Conservation (phyloP, 495 filamentous ascomycete species). For the Trichoderma erinaceum region DNA sequence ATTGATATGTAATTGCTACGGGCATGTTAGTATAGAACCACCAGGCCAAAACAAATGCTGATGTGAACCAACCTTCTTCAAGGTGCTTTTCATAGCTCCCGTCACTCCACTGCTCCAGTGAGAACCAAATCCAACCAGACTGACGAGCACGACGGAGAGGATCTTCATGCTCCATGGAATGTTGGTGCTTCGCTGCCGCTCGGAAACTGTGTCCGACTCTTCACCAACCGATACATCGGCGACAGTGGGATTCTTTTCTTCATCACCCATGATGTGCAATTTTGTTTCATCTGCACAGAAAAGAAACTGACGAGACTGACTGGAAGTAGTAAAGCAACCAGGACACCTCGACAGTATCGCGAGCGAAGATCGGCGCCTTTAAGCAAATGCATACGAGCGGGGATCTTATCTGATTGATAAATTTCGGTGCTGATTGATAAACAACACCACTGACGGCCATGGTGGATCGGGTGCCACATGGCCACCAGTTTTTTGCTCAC, state of each 20-base stretch:
- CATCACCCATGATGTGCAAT: not conserved
- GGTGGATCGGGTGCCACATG: slow-evolving; percentile 9
- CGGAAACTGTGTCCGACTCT: not conserved
- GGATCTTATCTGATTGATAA: slow-evolving; percentile 7
- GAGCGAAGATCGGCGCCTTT: not conserved
- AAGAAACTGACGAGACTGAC: not conserved
- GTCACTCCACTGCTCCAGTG: slow-evolving; percentile 8
- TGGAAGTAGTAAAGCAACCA: not conserved
- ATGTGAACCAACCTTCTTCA: not conserved
- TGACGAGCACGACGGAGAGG: slow-evolving; percentile 1
- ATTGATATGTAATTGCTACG: slow-evolving; percentile 22
- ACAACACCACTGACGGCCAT: not conserved
- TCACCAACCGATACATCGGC: not conserved
- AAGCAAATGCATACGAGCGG: not conserved
- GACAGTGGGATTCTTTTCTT: not conserved
- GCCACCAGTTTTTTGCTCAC: not conserved
- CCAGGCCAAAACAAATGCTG: not conserved
- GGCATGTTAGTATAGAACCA: slow-evolving; percentile 25
- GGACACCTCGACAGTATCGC: not conserved
- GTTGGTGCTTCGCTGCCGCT: not conserved
- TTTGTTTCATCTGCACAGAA: not conserved
- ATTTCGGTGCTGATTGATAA: not conserved
- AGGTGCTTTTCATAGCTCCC: slow-evolving; percentile 1
- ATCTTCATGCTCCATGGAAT: not conserved
- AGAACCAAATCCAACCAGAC: not conserved